These are phyloP conservation scores for Apiospora sp. DNA, from an alignment of 2,329 filamentous ascomycete species.

Conservation along the genomic window DNA sequence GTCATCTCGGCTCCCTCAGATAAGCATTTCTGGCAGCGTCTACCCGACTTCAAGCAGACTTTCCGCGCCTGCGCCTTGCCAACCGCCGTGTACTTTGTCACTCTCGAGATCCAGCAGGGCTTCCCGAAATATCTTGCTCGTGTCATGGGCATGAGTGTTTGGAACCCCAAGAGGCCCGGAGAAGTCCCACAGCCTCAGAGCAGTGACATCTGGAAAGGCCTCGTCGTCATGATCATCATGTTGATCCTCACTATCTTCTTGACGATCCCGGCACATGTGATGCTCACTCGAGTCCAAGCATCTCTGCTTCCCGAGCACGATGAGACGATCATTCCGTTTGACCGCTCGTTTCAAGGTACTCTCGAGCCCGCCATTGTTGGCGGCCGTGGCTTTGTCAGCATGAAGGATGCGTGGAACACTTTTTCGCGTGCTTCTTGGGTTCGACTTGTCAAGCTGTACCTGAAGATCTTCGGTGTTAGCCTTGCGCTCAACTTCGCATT, in stretches of 20 bases:
- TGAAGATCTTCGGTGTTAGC: conserved; percentile 71
- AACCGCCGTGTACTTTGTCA: conserved; percentile 67
- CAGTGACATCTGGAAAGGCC: conserved; percentile 53
- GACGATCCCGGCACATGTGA: conserved; percentile 77
- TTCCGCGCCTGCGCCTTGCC: conserved; percentile 76
- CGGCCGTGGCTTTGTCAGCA: conserved; percentile 73
- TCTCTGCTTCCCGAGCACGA: conserved; percentile 83
- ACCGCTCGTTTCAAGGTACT: conserved; percentile 83
- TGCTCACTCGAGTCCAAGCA: conserved; percentile 84
- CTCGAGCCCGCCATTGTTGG: conserved; percentile 78
- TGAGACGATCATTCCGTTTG: conserved; percentile 88
- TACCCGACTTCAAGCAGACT: conserved; percentile 69
- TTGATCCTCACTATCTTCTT: conserved; percentile 66
- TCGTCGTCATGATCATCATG: conserved; percentile 54
- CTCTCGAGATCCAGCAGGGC: conserved; percentile 57
- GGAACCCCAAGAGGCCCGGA: conserved; percentile 47
- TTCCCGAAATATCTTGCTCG: conserved; percentile 57
- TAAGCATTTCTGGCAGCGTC: conserved; percentile 71
- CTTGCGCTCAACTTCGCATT: conserved; percentile 57
- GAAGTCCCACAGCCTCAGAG: conserved; percentile 47
- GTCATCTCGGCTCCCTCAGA: conserved; percentile 76
- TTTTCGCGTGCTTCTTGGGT: conserved; percentile 77
- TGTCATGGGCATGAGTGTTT: conserved; percentile 55
- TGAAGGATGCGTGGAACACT: conserved; percentile 80
- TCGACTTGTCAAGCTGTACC: conserved; percentile 76